Base-by-base conservation (phyloP, 2,329 filamentous ascomycete genomes). In the Colletotrichum limetticola region DNA sequence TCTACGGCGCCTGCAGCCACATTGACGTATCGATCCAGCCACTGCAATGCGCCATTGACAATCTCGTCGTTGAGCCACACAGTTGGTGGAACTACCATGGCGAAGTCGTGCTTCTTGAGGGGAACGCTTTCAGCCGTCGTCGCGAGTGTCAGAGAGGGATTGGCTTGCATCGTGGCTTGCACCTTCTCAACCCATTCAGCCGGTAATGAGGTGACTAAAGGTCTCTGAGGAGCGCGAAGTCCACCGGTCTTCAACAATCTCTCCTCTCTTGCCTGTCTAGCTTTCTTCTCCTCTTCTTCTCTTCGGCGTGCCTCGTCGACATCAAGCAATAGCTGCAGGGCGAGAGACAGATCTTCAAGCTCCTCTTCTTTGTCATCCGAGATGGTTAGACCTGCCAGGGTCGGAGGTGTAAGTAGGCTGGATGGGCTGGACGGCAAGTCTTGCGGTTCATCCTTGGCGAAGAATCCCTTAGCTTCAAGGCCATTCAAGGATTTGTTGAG, bases 1-100 rank as follows among this genome's bases (percentile, higher is more conserved):
- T 86, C 84, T 62, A 83, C 84, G 66, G 86, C 86, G 30, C 90
- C 90, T 32, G 86, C 87, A 37, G 86, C 83, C 71, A 86, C 82
- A 78, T 93, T 92, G 77, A 91, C 82, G 62, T 86, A 87, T 19
- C 86, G 84, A 60, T 91, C 90, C 16, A 95, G 83, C 78, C 90
- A 88, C 32, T 87, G 82, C 30, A 95, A 85, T 60, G 90, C 89
- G 16, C 89, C 89, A 76, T 94, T 94, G 76, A 96, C 89, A 63
- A 93, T 89, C 76, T 94, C 91, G 79, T 95, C 94, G 75, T 95
- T 95, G 7, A 96, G 86, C 93, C 93, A 96, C 32, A 85, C 85
- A 0, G 82, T 85, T 9, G 83, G 80, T 22, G 85, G 84, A 19
- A 92, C 85, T 8, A 95, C 82, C 59, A 87, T 92, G n/a, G 82